Base-by-base conservation (phyloP, 2,329 filamentous ascomycete species). In the Scedosporium minutisporum region DNA sequence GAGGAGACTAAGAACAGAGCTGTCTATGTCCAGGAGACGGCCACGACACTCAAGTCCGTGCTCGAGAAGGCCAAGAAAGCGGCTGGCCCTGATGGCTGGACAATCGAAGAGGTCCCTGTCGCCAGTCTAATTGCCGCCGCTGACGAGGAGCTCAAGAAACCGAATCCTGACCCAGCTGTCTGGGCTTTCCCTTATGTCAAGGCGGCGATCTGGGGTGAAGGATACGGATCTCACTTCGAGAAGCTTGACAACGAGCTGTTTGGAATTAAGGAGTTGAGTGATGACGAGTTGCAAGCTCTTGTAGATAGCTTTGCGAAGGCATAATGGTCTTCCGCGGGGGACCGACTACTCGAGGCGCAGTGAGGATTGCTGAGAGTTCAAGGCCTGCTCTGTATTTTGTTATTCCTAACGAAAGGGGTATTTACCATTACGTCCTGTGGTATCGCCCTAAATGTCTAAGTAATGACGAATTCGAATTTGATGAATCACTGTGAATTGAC, bases 1-100 rank as follows among this genome's bases (percentile, higher is more conserved):
- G 76, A 80, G 2, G 77, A 82, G 68, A 86, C 83, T 0, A 78
- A 77, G 69, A 85, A 87, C 68, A 73, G 76, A 3, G 63, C 69
- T 2, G 73, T 86, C 2, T 76, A 75, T 63, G 70, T 83, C n/a
- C 69, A 79, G 6, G 76, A 78, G 27, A 70, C 76, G 9, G 70
- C 74, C 4, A 70, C 77, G 16, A 77, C 78, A 0, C 82, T 84
- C 69, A 77, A 76, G 61, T 70, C 74, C 63, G 63, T 82, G 0
- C 64, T 82, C 1, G 75, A 70, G 0, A 69, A 76, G 0, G 75
- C 82, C 1, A 81, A 87, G 71, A 74, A 79, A 62, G 71, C 74
- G 1, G 80, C 78, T 2, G 78, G 78, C 0, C 68, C 71, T 23
- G 79, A 80, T 16, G 53, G 48, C 23, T 62, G 60, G 60, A 29